Base-by-base conservation (phyloP, 2,329 filamentous ascomycete genomes). In the Microdochium bolleyi region DNA sequence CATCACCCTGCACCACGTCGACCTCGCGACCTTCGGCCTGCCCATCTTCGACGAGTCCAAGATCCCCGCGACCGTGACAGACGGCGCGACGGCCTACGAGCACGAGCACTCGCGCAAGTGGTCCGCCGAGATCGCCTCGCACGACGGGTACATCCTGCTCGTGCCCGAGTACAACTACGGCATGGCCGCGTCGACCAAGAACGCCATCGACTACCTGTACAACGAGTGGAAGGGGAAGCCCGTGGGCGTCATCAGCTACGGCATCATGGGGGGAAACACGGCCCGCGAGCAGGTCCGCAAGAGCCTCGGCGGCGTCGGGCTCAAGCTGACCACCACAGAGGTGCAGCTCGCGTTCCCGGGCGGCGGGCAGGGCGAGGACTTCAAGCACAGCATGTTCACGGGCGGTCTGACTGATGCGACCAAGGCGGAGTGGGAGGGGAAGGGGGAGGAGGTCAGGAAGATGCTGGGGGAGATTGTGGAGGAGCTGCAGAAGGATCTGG, bases 151-250 rank as follows among this genome's bases (percentile, higher is more conserved):
- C 61, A 61, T 81, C 32, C 65, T 79, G 49, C 71, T 80, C 46
- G 70, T 73, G n/a, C 72, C 75, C 1, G 73, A 80, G 62, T 84
- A 84, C 61, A 84, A 85, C 67, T 76, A 68, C 61, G 73, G 77
- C 24, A 65, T 82, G 5, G 69, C 80, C 0, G 79, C 74, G 0
- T 72, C 68, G 7, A 65, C 79, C 49, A 85, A 85, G 69, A 85
- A 84, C 60, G 80, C 82, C 5, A 73, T 85, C 52, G 82, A 85
- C 61, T 84, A 81, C 59, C 70, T 85, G 1, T 75, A 72, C 58
- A 67, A 83, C 58, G 80, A 83, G 60, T 83, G 79, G 77, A 72
- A 64, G 24, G 77, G 73, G 9, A 83, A 83, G 62, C 75, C 79
- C 0, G 72, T 71, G 19, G 66, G 68, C 49, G 69, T 84, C 53